Evolutionary conservation across 805 yeast species (phyloP).

Genomic region (Schizosaccharomyces cryophilus): DNA sequence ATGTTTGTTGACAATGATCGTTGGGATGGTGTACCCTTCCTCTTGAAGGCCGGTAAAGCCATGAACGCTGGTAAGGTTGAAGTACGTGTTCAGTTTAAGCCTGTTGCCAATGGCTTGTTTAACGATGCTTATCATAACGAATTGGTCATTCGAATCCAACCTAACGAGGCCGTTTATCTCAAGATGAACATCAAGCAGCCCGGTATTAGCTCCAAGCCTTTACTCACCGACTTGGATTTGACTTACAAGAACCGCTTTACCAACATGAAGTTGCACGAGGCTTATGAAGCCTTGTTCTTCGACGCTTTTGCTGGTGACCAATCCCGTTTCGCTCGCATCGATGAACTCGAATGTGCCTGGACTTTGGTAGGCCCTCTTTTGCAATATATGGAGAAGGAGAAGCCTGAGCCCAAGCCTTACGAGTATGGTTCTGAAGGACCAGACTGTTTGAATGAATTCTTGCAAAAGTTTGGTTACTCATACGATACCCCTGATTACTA

Average conservation of each 20-base stretch:
- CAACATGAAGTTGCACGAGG: conserved; percentile 89
- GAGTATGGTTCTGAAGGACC: conserved; percentile 1
- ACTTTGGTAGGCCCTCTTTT: conserved; percentile 17
- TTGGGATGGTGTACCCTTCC: conserved; percentile 95
- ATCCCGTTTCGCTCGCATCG: conserved; percentile 93
- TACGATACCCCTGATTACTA: neutral
- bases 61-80: conserved; percentile 85
- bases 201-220: conserved; percentile 60
- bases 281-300: conserved; percentile 83
- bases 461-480: neutral
- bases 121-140: conserved; percentile 69
- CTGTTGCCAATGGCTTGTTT: conserved; percentile 56
- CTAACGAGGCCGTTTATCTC: conserved; percentile 79
- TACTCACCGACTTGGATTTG: conserved; percentile 74
- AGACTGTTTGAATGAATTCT: neutral
- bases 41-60: conserved; percentile 90
- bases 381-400: neutral
- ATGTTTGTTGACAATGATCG: conserved; percentile 69
- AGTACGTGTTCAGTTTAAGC: conserved; percentile 71
- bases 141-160: conserved; percentile 82
- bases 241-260: conserved; percentile 62
- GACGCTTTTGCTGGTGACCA: conserved; percentile 82
- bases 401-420: neutral
- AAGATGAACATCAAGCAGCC: conserved; percentile 85
- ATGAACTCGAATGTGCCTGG: conserved; percentile 89